A percentile compares a stretch with the other conserved stretches of the same genome.
Evolutionary conservation across 2,329 filamentous ascomycete species (phyloP).

Genomic region (Sporothrix luriei): DNA sequence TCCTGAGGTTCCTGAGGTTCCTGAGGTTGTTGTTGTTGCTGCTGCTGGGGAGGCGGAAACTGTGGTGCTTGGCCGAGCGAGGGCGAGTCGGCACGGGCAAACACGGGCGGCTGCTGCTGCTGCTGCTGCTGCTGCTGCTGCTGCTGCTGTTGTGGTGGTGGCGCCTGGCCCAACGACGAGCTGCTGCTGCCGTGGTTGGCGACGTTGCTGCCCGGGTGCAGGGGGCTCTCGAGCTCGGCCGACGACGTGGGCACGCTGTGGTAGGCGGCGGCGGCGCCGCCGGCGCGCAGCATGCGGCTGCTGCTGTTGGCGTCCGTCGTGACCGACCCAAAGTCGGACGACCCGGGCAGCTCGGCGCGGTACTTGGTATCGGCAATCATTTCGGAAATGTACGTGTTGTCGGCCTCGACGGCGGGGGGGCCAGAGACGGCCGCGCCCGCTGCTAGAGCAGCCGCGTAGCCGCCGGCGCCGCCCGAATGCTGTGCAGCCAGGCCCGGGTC

Average conservation of each 20-base stretch:
- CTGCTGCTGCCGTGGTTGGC: conserved; percentile 41
- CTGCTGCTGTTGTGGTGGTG: too few relatives aligned
- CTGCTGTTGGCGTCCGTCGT: conserved; percentile 33
- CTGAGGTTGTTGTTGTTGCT: not conserved
- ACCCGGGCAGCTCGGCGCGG: conserved; percentile 49
- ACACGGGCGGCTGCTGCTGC: conserved; percentile 19
- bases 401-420: conserved; percentile 46
- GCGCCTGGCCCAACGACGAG: conserved; percentile 37
- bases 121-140: too few relatives aligned
- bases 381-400: conserved; percentile 51
- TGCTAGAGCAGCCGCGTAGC: conserved; percentile 27
- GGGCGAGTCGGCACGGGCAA: conserved; percentile 34
- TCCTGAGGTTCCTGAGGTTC: not conserved
- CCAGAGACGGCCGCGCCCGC: conserved; percentile 15
- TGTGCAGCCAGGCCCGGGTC: not conserved
- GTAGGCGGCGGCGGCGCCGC: not conserved
- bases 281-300: conserved; percentile 28
- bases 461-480: not conserved
- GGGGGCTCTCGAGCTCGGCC: conserved; percentile 40
- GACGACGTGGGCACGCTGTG: conserved; percentile 26
- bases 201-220: conserved; percentile 38
- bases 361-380: conserved; percentile 51
- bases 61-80: conserved; percentile 31
- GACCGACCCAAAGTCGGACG: conserved; percentile 43
- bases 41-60: not conserved